Percentiles rank a stretch among this genome's conserved stretches.
Conservation (phyloP, 352 stramenopile species). For the Pythium diclinum region DNA sequence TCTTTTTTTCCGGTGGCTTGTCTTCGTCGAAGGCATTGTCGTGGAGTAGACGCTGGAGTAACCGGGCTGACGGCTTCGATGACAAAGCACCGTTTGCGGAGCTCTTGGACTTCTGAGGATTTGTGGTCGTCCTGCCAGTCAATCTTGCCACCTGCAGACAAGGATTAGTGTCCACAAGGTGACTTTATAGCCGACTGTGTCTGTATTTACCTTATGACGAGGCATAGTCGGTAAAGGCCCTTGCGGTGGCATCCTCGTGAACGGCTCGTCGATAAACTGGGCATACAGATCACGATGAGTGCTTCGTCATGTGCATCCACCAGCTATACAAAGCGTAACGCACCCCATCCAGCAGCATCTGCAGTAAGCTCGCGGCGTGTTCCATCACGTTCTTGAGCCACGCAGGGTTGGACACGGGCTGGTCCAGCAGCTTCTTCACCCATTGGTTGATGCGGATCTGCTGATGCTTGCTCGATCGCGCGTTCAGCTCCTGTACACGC, state of each 20-base stretch:
- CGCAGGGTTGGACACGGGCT: conserved; percentile 48
- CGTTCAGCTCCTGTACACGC: conserved; percentile 42
- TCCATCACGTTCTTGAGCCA: conserved; percentile 60
- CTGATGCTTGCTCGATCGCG: conserved; percentile 41
- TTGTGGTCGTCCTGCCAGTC: background rate
- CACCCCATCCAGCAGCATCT: conserved; percentile 56
- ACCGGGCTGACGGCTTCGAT: conserved; percentile 9
- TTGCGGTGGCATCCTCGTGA: conserved; percentile 63
- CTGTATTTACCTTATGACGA: conserved; percentile 35
- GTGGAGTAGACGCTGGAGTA: conserved; percentile 14
- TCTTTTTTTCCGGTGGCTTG: background rate
- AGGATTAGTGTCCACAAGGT: background rate
- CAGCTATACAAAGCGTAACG: background rate
- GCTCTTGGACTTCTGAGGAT: background rate
- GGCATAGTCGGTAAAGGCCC: conserved; percentile 48
- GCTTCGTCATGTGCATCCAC: background rate
- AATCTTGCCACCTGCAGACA: conserved; percentile 28
- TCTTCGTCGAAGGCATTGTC: background rate
- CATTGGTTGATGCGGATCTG: conserved; percentile 60
- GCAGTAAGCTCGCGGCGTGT: conserved; percentile 41
- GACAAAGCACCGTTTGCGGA: background rate
- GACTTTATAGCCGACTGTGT: background rate
- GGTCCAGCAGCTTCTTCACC: conserved; percentile 50
- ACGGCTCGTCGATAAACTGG: conserved; percentile 48
- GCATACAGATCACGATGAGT: background rate